Evolutionary conservation across 768 basidiomycete genomes (phyloP).

Genomic region (Lyophyllum atratum): DNA sequence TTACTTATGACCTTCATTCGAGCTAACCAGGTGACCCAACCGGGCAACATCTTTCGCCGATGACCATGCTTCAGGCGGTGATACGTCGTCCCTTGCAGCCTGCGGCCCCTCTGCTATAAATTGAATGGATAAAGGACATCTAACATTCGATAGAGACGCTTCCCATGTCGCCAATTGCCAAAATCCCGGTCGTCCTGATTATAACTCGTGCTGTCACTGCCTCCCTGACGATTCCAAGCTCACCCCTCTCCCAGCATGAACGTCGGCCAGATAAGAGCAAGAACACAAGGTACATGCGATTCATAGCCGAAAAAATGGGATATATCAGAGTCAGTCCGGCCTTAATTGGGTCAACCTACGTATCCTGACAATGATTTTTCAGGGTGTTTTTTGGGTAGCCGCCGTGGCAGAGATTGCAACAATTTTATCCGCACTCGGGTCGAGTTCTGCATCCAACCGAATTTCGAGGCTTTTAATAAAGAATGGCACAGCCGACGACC

Average conservation of each 20-base stretch:
- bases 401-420: slow-evolving; percentile 1
- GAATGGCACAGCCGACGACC: background rate
- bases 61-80: too few species aligned
- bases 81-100: too few species aligned
- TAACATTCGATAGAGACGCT: too few species aligned
- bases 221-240: slow-evolving; percentile 8
- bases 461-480: background rate
- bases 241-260: background rate
- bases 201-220: background rate
- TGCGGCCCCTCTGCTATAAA: too few species aligned
- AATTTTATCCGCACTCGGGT: background rate
- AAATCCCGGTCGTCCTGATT: slow-evolving; percentile 8
- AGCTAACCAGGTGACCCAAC: too few species aligned
- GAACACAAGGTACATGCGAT: slow-evolving; percentile 1
- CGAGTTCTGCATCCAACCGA: background rate
- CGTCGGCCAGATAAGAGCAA: background rate
- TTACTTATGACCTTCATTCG: too few species aligned
- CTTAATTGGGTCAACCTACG: background rate
- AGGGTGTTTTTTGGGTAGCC: background rate
- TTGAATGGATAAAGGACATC: too few species aligned
- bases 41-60: too few species aligned
- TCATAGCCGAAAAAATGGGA: background rate
- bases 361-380: background rate
- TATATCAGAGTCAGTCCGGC: background rate
- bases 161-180: slow-evolving; percentile 4